phyloP scores from a whole-genome alignment of 176 grass and related monocot genomes.

The Oryza meridionalis region DNA sequence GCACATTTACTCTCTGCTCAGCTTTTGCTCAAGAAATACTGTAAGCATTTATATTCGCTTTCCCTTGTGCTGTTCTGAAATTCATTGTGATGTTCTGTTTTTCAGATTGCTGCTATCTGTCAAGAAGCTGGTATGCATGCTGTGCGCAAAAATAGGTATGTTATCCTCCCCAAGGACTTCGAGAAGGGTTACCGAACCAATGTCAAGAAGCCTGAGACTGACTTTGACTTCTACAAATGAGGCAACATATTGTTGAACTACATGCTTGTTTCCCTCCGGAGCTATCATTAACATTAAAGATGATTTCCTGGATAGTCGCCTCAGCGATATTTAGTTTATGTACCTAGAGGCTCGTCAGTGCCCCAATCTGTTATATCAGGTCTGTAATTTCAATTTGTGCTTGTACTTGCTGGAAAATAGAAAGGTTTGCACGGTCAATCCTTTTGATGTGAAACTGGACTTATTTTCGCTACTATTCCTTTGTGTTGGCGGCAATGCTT shows the following conservation, averaged over 20 bases:
- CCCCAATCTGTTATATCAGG: background rate
- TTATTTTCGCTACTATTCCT: background rate
- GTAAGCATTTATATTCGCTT: background rate
- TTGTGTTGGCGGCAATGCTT: no score
- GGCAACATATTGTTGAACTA: constrained; percentile 1
- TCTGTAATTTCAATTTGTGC: constrained; percentile 10
- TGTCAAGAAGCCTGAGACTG: constrained; percentile 94
- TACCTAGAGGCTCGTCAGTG: background rate
- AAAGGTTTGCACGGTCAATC: background rate
- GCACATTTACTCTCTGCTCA: no score
- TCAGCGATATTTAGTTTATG: background rate
- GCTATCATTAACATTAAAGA: constrained; percentile 26
- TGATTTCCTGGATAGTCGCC: constrained; percentile 19
- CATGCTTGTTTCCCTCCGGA: background rate
- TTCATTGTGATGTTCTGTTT: background rate
- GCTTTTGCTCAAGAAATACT: no score
- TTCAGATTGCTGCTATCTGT: constrained; percentile 89
- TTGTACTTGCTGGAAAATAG: constrained; percentile 24
- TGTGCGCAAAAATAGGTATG: constrained; percentile 92
- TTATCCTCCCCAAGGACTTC: constrained; percentile 97
- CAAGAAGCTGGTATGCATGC: constrained; percentile 99
- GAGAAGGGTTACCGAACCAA: constrained; percentile 97
- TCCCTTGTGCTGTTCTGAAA: background rate
- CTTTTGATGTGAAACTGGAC: background rate
- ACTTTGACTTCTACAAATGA: constrained; percentile 99